These are phyloP conservation scores for Forsythia suspensa DNA, from an alignment of 257 asterid genomes.

Conservation along the genomic window DNA sequence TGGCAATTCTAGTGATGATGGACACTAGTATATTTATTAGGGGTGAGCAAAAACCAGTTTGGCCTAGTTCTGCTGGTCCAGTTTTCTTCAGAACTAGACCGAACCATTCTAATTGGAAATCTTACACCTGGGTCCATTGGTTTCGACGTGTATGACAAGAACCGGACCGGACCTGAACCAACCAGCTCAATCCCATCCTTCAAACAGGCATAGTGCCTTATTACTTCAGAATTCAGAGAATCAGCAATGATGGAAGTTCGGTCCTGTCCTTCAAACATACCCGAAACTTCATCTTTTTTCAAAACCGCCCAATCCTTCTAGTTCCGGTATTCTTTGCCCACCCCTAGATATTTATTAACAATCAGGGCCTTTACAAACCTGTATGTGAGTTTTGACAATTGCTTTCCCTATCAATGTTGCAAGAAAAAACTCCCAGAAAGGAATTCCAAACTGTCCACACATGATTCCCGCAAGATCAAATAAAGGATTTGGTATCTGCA, in stretches of 20 bases:
- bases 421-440: conserved; percentile 86
- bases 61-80: not conserved
- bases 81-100: not conserved
- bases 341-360: not conserved
- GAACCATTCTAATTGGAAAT: not conserved
- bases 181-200: not conserved
- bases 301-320: not conserved
- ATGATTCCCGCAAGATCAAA: conserved; percentile 98
- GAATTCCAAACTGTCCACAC: conserved; percentile 93
- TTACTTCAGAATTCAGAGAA: too few relatives aligned
- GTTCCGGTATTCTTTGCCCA: not conserved
- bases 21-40: not conserved
- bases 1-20: not conserved
- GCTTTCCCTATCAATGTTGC: conserved; percentile 95
- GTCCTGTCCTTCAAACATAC: not conserved
- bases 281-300: not conserved
- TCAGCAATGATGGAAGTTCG: not conserved
- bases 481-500: conserved; percentile 88
- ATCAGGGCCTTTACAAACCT: conserved; percentile 41
- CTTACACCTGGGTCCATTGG: not conserved
- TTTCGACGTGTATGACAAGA: not conserved
- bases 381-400: conserved; percentile 87
- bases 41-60: not conserved
- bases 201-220: not conserved
- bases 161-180: not conserved